phyloP scores from a whole-genome alignment of 1,284 basidiomycete species.

The Naganishia liquefaciens region DNA sequence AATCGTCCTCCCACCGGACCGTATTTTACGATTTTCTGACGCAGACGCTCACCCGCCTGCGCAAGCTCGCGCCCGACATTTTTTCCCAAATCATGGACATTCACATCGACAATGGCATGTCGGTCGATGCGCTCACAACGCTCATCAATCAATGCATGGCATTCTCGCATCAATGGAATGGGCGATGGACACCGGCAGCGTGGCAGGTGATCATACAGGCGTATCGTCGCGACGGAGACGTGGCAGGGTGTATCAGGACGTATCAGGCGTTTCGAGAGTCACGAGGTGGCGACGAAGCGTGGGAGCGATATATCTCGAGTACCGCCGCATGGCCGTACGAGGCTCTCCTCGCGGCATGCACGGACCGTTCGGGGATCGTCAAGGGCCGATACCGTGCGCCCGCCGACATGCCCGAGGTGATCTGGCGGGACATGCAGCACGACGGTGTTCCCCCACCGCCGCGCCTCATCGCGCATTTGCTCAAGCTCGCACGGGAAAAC shows the following conservation, averaged over 20 bases:
- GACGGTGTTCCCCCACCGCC: constrained; percentile 1
- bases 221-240: constrained; percentile 11
- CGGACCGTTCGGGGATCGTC: neutral
- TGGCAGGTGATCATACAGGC: constrained; percentile 14
- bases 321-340: constrained; percentile 20
- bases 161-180: neutral
- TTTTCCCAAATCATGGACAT: constrained; percentile 23
- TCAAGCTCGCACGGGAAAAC: neutral
- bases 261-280: neutral
- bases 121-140: neutral
- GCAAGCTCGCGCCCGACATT: neutral
- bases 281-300: neutral
- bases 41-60: neutral
- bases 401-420: neutral
- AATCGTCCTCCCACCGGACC: neutral
- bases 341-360: neutral
- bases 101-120: constrained; percentile 17
- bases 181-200: constrained; percentile 18
- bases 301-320: constrained; percentile 1
- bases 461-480: constrained; percentile 7
- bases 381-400: neutral
- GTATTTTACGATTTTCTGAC: constrained; percentile 10
- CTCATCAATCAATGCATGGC: constrained; percentile 11
- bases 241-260: constrained; percentile 1
- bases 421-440: constrained; percentile 18